Evolutionary conservation across 2,329 filamentous ascomycete genomes (phyloP).

Genomic region (Fusarium nygamai): DNA sequence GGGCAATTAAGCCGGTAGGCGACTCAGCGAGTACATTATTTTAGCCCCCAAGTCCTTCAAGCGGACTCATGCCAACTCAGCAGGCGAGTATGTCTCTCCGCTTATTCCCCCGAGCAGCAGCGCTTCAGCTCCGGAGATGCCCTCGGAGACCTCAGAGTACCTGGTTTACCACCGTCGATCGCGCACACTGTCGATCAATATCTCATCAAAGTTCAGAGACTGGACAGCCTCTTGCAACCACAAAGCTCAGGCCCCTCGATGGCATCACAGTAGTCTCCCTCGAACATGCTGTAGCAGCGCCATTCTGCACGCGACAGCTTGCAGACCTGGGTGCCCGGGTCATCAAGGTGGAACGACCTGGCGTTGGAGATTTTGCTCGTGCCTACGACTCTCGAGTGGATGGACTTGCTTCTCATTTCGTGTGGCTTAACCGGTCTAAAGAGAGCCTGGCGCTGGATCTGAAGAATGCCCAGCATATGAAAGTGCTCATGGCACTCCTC

Average conservation of each 20-base stretch:
- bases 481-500: conserved; percentile 55
- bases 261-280: conserved; percentile 62
- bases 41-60: not conserved
- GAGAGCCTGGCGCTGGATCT: conserved; percentile 62
- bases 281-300: conserved; percentile 64
- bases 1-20: not conserved
- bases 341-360: conserved; percentile 64
- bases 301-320: conserved; percentile 64
- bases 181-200: not conserved
- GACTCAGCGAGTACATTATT: not conserved
- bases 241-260: conserved; percentile 36
- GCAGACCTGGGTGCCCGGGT: conserved; percentile 64
- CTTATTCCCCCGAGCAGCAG: not conserved
- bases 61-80: not conserved
- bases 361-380: conserved; percentile 62
- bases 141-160: not conserved
- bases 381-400: conserved; percentile 60
- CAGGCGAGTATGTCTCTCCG: not conserved
- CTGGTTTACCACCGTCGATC: not conserved
- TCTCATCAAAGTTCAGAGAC: not conserved
- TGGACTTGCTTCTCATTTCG: conserved; percentile 62
- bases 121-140: not conserved
- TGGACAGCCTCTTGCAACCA: not conserved
- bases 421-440: conserved; percentile 66
- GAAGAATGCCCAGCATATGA: conserved; percentile 55